Percentiles rank a stretch among this genome's conserved stretches.
Conservation (phyloP, 371 early-diverging fungal genomes). For the Mortierella polycephala region DNA sequence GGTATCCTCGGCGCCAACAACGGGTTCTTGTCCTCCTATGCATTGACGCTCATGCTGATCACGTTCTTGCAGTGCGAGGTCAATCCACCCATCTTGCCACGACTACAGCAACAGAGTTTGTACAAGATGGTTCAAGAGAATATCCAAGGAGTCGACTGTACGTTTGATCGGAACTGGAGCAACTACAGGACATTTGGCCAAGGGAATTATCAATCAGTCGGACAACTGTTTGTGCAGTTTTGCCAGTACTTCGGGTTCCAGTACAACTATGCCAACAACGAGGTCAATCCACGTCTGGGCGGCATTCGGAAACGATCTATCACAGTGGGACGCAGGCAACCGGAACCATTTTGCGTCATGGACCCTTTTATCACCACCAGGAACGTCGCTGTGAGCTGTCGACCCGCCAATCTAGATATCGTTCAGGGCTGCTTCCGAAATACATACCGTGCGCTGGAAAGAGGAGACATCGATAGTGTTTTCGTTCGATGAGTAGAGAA, state of each 20-base stretch:
- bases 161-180: slow-evolving; percentile 4
- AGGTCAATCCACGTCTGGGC: slow-evolving; percentile 64
- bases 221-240: slow-evolving; percentile 66
- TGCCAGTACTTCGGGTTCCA: slow-evolving; percentile 64
- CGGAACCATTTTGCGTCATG: slow-evolving; percentile 9
- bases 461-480: not conserved
- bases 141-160: slow-evolving; percentile 5
- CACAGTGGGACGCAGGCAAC: not conserved
- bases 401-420: not conserved
- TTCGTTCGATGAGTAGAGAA: not conserved
- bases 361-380: slow-evolving; percentile 17
- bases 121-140: not conserved
- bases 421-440: slow-evolving; percentile 6
- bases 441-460: not conserved
- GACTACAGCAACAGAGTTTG: slow-evolving; percentile 4
- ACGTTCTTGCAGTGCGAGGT: slow-evolving; percentile 8
- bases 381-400: slow-evolving; percentile 9
- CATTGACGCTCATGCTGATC: slow-evolving; percentile 21
- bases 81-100: slow-evolving; percentile 1
- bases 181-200: slow-evolving; percentile 57
- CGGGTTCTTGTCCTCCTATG: slow-evolving; percentile 16
- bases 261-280: slow-evolving; percentile 59
- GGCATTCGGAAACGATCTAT: not conserved
- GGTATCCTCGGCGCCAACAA: slow-evolving; percentile 45
- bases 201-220: slow-evolving; percentile 61